Percentiles rank a stretch among this genome's conserved stretches.
Evolutionary conservation across 495 filamentous ascomycete genomes (phyloP).

Genomic region (Bryoglossum gracile): DNA sequence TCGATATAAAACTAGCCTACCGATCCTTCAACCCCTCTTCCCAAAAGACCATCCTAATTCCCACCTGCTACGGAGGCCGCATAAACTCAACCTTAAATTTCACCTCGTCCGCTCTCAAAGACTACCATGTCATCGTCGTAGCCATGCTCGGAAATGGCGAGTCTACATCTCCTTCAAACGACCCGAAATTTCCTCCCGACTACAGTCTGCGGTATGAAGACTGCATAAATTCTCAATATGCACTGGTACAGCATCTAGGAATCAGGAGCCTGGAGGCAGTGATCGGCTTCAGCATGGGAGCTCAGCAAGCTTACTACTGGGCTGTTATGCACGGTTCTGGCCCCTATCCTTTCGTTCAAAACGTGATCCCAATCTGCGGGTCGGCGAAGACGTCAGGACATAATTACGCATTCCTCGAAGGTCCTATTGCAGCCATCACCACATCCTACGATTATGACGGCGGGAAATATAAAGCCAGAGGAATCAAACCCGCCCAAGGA

Average conservation of each 20-base stretch:
- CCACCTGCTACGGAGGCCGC: conserved; percentile 43
- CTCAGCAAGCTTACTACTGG: conserved; percentile 43
- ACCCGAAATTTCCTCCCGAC: conserved; percentile 19
- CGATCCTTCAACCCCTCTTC: conserved; percentile 33
- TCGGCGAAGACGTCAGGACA: conserved; percentile 36
- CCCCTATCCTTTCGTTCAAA: conserved; percentile 30
- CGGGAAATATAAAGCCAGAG: conserved; percentile 28
- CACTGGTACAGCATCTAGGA: conserved; percentile 25
- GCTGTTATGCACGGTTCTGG: conserved; percentile 27
- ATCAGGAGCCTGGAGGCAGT: conserved; percentile 27
- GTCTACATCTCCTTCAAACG: conserved; percentile 31
- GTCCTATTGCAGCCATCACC: conserved; percentile 35
- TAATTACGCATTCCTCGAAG: conserved; percentile 43
- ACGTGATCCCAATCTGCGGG: conserved; percentile 34
- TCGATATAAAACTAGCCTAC: conserved; percentile 36
- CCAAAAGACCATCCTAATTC: conserved; percentile 34
- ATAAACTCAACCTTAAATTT: conserved; percentile 38
- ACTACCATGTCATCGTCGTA: conserved; percentile 32
- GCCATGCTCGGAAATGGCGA: conserved; percentile 35
- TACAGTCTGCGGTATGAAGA: conserved; percentile 29
- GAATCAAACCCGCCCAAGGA: conserved; percentile 26
- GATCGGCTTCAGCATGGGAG: conserved; percentile 44
- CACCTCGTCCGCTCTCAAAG: conserved; percentile 19
- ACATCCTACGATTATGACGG: conserved; percentile 35
- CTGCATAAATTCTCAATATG: conserved; percentile 30